Evolutionary conservation across 768 basidiomycete species (phyloP), one percentile per base, ranked within the genome.

Genomic region (Auricularia sp.): DNA sequence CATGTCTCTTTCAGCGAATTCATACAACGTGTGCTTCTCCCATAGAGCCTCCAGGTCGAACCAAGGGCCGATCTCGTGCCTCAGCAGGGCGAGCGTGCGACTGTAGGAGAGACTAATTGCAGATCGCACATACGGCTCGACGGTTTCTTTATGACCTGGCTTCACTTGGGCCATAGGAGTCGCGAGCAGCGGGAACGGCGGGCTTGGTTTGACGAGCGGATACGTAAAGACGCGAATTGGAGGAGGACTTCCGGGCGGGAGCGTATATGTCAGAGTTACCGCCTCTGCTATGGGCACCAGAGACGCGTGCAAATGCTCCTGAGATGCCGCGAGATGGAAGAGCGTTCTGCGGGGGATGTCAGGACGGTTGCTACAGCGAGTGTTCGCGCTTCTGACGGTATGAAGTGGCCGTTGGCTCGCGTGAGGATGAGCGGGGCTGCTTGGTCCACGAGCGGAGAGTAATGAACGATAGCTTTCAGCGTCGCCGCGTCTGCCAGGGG

Each of bases 1-100:
- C 3, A 80, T 76, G 56, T 76, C 70, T 34, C 82, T 72, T 66
- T 78, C 77, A 42, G 65, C 77, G 66, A 85, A 85, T 70, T 85
- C 84, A 66, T 79, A 84, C 64, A 77, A 78, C 1, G 78, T 79
- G 66, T 85, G 84, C 65, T 83, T 82, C 11, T 85, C 82, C 84
- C 84, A 85, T 39, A 85, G 80, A n/a, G 77, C 79, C 68, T 84
- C 84, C 1, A 84, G 73, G 69, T 84, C 82, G 62, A 85, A 85
- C 33, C 75, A 70, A 11, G 83, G 84, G 0, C 83, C 83, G 33
- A 80, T 65, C 54, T 74, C 67, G 45, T 71, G 70, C 56, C 74
- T 73, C 35, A 78, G 70, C 34, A 75, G 69, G 63, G 73, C 76
- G 29, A 80, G 71, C 45, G 77, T 78, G 18, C 79, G 72, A 35